Conservation (phyloP, 495 filamentous ascomycete genomes). For the Penicillium coprophilum region DNA sequence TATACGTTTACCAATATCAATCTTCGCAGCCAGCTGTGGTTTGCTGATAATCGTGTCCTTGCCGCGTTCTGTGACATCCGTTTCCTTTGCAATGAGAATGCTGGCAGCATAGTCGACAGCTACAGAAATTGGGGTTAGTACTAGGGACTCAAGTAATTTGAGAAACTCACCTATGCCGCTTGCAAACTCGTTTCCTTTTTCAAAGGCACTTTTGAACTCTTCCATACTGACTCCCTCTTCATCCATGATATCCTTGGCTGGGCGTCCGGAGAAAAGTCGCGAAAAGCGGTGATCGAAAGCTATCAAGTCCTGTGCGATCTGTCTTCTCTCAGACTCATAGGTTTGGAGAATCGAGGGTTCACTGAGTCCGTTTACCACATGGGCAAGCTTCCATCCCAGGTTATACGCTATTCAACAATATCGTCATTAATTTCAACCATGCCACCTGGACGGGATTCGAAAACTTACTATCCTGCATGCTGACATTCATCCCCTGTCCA, state of each 20-base stretch:
- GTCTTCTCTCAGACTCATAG: constrained; percentile 61
- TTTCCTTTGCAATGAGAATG: constrained; percentile 33
- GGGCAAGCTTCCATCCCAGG: constrained; percentile 71
- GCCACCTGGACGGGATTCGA: background rate
- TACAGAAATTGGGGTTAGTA: background rate
- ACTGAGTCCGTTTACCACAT: constrained; percentile 55
- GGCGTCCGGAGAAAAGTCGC: constrained; percentile 46
- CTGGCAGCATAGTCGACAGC: constrained; percentile 41
- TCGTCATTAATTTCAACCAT: background rate
- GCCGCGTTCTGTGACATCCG: constrained; percentile 17
- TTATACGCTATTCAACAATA: constrained; percentile 56
- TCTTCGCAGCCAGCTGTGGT: constrained; percentile 37
- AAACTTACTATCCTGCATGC: constrained; percentile 54
- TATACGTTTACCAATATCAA: constrained; percentile 51
- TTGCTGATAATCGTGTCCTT: constrained; percentile 37
- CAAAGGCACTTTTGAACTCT: constrained; percentile 47
- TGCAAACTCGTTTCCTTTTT: constrained; percentile 39
- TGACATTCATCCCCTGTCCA: constrained; percentile 76
- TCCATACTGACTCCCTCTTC: constrained; percentile 48
- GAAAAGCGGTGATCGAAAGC: constrained; percentile 61
- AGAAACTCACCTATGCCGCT: constrained; percentile 34
- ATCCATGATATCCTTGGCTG: constrained; percentile 36
- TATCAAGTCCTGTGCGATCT: constrained; percentile 66
- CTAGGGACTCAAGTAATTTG: background rate
- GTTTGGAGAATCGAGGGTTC: constrained; percentile 56